A percentile compares a stretch with the other conserved stretches of the same genome.
Evolutionary conservation across 345 rosid genomes (phyloP).

Genomic region (Xanthoceras sorbifolium): DNA sequence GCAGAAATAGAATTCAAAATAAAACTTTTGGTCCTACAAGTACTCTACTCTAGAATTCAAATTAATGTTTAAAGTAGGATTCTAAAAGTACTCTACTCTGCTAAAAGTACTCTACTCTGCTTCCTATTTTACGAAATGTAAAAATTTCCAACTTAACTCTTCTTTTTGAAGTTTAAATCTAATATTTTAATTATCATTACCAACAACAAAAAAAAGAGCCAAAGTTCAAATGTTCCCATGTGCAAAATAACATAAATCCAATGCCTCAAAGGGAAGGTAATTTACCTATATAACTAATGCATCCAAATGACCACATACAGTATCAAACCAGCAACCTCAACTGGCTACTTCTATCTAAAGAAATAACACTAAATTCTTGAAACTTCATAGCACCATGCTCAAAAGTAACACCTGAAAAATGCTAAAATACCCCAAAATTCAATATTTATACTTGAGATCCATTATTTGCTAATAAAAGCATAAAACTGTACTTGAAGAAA

Average conservation of each 20-base stretch:
- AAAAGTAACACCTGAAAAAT: neutral
- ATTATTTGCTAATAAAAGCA: no score
- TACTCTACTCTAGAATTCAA: no score
- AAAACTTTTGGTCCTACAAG: neutral
- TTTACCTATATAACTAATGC: neutral
- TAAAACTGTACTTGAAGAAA: no score
- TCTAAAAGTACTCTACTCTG: neutral
- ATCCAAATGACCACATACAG: neutral
- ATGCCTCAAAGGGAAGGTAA: neutral
- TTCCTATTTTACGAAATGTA: neutral
- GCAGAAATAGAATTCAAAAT: neutral
- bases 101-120: neutral
- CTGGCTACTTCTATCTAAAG: neutral
- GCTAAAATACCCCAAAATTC: neutral
- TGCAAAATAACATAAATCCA: neutral
- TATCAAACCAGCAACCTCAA: neutral
- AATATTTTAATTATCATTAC: neutral
- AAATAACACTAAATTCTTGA: neutral
- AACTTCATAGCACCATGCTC: neutral
- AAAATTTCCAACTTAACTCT: neutral
- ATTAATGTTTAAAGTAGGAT: neutral
- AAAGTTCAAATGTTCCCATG: neutral
- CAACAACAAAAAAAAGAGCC: neutral
- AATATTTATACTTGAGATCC: neutral
- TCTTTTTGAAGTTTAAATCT: neutral